Evolutionary conservation across 768 basidiomycete species (phyloP).

Genomic region (Russula sp.): DNA sequence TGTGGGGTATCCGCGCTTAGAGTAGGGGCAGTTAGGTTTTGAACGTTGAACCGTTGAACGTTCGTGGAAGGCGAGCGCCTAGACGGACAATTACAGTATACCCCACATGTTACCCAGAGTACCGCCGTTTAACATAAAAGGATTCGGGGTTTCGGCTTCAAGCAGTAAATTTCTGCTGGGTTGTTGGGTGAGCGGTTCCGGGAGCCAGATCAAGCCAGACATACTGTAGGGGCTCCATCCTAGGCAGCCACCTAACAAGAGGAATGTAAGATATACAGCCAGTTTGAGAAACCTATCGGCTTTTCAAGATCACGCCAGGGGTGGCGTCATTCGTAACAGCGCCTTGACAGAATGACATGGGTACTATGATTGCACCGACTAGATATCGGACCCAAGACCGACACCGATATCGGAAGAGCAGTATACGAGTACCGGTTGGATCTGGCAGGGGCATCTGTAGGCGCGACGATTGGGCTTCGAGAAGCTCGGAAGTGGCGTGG

Average conservation of each 20-base stretch:
- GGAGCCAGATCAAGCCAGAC: background rate
- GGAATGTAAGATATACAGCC: too few species aligned
- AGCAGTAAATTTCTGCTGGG: background rate
- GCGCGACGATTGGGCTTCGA: conserved; percentile 22
- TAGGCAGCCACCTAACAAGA: background rate
- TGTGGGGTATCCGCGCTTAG: conserved; percentile 7
- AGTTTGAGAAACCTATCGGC: background rate
- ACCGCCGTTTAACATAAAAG: background rate
- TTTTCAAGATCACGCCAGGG: background rate
- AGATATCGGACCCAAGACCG: conserved; percentile 15
- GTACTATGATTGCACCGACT: background rate
- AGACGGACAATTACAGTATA: background rate
- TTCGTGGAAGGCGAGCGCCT: background rate
- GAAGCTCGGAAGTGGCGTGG: conserved; percentile 27
- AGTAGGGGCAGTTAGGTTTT: background rate
- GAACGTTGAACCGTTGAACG: background rate
- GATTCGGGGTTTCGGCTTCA: background rate
- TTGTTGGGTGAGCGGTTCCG: background rate
- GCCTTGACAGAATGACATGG: background rate
- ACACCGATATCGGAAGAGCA: conserved; percentile 1
- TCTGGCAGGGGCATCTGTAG: conserved; percentile 21
- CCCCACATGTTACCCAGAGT: background rate
- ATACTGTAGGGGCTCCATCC: background rate
- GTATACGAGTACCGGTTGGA: background rate
- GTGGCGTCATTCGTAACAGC: conserved; percentile 1